These are phyloP conservation scores for Termitomyces sp. DNA, from an alignment of 768 basidiomycete species.

Conservation along the genomic window DNA sequence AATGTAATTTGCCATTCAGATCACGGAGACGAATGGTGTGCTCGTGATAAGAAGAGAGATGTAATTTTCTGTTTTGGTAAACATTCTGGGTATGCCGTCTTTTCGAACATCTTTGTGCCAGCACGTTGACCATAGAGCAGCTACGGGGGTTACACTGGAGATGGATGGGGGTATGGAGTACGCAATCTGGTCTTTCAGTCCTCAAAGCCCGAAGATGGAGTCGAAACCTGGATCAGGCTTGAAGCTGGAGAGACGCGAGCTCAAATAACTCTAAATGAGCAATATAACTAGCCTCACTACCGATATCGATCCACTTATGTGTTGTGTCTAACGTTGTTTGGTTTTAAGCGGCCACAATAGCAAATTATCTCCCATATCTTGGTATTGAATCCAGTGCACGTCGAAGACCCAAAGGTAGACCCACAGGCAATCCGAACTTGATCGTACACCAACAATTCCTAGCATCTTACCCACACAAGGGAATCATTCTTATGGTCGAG, in stretches of 20 bases:
- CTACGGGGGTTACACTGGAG: constrained; percentile 57
- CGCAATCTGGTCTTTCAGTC: constrained; percentile 58
- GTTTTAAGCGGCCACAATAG: too few relatives aligned
- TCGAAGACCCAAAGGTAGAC: too few relatives aligned
- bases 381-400: too few relatives aligned
- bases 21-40: constrained; percentile 80
- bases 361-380: too few relatives aligned
- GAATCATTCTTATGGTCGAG: too few relatives aligned
- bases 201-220: constrained; percentile 33
- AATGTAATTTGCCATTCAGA: constrained; percentile 30
- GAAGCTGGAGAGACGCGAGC: constrained; percentile 56
- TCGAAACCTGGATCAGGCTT: constrained; percentile 62
- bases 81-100: constrained; percentile 56
- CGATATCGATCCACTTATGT: neutral
- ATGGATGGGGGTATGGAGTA: constrained; percentile 60
- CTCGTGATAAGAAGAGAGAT: constrained; percentile 53
- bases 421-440: too few relatives aligned
- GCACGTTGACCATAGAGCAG: constrained; percentile 23
- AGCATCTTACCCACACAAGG: too few relatives aligned
- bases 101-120: neutral
- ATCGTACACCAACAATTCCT: too few relatives aligned
- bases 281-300: constrained; percentile 18
- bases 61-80: constrained; percentile 75
- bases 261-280: constrained; percentile 40
- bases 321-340: neutral